A percentile compares a stretch with the other conserved stretches of the same genome.
phyloP scores from a whole-genome alignment of 331 rosid species.

The Telfairia occidentalis region DNA sequence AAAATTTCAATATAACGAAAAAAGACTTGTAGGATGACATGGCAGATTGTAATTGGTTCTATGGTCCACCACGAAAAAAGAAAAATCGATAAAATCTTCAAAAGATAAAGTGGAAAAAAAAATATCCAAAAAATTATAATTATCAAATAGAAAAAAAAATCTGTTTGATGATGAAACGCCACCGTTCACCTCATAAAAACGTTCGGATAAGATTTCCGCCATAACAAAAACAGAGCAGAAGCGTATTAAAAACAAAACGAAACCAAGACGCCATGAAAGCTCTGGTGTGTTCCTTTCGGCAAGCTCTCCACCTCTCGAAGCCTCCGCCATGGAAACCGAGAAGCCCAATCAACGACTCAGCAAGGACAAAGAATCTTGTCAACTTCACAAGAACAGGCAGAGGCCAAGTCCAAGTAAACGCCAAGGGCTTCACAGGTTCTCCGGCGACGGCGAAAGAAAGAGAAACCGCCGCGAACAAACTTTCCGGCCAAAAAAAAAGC shows the following conservation, averaged over 20 bases:
- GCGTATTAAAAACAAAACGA: neutral
- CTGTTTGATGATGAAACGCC: neutral
- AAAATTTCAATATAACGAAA: neutral
- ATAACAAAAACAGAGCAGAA: slow-evolving; percentile 19
- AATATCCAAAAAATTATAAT: neutral
- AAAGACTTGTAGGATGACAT: neutral
- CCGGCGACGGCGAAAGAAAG: slow-evolving; percentile 17
- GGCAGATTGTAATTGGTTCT: neutral
- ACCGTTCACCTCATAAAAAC: slow-evolving; percentile 23
- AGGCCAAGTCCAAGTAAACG: slow-evolving; percentile 24
- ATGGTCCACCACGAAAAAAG: neutral
- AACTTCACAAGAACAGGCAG: neutral
- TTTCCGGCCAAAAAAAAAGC: slow-evolving; percentile 7
- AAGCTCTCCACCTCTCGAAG: slow-evolving; percentile 26
- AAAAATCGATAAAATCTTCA: neutral
- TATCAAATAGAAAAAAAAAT: neutral
- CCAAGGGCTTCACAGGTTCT: slow-evolving; percentile 44
- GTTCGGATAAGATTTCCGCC: slow-evolving; percentile 42
- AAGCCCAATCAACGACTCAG: slow-evolving; percentile 18
- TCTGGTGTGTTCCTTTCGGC: slow-evolving; percentile 28
- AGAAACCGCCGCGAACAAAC: slow-evolving; percentile 14
- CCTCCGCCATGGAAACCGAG: slow-evolving; percentile 38
- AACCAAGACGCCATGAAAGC: slow-evolving; percentile 42
- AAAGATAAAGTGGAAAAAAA: neutral
- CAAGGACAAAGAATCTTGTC: slow-evolving; percentile 10